phyloP scores from a whole-genome alignment of 192 early-diverging fungal genomes.

The Coemansia sp. region DNA sequence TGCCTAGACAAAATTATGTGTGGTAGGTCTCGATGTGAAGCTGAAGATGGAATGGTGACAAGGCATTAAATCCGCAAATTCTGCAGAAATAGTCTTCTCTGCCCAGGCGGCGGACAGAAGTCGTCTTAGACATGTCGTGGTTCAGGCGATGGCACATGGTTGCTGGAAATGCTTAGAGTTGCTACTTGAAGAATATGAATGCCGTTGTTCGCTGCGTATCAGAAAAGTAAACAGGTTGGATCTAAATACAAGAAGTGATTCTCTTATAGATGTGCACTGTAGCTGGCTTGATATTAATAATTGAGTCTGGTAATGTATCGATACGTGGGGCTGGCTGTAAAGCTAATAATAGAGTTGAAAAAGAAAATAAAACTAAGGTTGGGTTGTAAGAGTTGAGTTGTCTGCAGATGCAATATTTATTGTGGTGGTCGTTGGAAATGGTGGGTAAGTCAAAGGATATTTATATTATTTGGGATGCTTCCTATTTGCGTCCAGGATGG shows the following conservation, averaged over 20 bases:
- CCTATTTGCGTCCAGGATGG: background rate
- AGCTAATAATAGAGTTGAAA: no score
- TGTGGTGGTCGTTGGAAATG: background rate
- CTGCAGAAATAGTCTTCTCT: conserved; percentile 51
- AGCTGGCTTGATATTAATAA: no score
- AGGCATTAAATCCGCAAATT: conserved; percentile 51
- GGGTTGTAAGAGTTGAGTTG: background rate
- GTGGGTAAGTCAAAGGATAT: conserved; percentile 7
- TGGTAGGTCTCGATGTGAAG: conserved; percentile 35
- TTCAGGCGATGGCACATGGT: conserved; percentile 33
- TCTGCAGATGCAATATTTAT: background rate
- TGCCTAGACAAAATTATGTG: background rate
- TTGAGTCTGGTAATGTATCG: no score
- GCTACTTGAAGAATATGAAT: background rate
- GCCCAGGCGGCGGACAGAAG: conserved; percentile 15
- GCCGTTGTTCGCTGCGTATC: background rate
- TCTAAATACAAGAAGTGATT: background rate
- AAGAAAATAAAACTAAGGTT: background rate
- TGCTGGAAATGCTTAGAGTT: background rate
- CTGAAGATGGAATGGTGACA: conserved; percentile 41
- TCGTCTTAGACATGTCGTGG: conserved; percentile 7
- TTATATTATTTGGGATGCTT: conserved; percentile 1
- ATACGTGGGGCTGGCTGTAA: no score
- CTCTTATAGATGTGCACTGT: no score
- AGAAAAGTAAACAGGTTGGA: background rate